Conservation (phyloP, 2,329 filamentous ascomycete species). For the Karstenula rhodostoma region DNA sequence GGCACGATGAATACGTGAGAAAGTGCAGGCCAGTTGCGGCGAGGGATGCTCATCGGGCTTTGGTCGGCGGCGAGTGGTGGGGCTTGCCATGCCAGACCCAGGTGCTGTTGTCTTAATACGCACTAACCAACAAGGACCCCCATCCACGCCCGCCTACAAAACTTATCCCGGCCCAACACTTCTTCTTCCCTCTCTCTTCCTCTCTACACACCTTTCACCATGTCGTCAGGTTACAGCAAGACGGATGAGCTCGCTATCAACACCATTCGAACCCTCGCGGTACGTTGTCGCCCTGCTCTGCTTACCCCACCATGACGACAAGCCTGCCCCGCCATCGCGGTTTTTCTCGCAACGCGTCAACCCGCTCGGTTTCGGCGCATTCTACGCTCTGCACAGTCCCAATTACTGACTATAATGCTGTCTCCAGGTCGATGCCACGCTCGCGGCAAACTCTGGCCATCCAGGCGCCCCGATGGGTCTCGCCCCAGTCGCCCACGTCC, state of each 20-base stretch:
- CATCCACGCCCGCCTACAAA: conserved; percentile 20
- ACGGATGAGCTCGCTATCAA: conserved; percentile 92
- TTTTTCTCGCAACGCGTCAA: conserved; percentile 10
- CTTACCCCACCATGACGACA: conserved; percentile 8
- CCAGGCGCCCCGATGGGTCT: conserved; percentile 98
- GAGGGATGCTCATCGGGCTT: conserved; percentile 1
- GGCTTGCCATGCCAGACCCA: not conserved
- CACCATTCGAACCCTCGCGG: conserved; percentile 95
- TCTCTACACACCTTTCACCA: conserved; percentile 58
- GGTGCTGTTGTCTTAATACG: conserved; percentile 9
- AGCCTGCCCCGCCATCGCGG: conserved; percentile 26
- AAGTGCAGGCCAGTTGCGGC: not conserved
- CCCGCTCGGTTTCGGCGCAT: not conserved
- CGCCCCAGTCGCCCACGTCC: conserved; percentile 94
- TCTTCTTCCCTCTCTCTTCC: conserved; percentile 24
- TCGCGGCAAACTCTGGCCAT: conserved; percentile 95
- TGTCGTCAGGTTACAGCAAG: conserved; percentile 91
- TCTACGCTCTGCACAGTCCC: conserved; percentile 14
- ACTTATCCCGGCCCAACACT: conserved; percentile 20
- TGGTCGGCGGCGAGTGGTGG: conserved; percentile 8
- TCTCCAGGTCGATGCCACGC: conserved; percentile 92
- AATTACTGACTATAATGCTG: conserved; percentile 42
- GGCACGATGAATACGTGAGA: not conserved
- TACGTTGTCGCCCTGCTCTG: conserved; percentile 62
- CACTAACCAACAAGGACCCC: conserved; percentile 15